Percentiles rank a stretch among this genome's conserved stretches.
phyloP scores from a whole-genome alignment of 768 basidiomycete genomes.

The Rhizopogon salebrosus region DNA sequence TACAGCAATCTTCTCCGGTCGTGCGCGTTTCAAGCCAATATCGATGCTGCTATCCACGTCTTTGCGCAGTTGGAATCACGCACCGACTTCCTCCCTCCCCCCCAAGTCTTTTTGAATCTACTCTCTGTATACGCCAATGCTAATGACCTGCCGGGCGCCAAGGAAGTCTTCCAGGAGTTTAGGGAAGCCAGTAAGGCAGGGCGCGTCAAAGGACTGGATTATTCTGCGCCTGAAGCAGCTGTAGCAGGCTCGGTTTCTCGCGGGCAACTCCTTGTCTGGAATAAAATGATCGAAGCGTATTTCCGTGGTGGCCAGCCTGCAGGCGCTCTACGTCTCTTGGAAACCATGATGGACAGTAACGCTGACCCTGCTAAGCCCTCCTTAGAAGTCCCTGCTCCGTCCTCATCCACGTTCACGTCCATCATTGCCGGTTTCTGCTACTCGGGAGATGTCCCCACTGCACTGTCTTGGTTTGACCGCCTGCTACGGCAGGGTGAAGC shows the following conservation, averaged over 20 bases:
- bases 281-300: slow-evolving; percentile 72
- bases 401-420: slow-evolving; percentile 55
- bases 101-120: slow-evolving; percentile 45
- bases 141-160: slow-evolving; percentile 43
- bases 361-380: slow-evolving; percentile 26
- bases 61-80: slow-evolving; percentile 57
- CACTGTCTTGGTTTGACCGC: slow-evolving; percentile 67
- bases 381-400: slow-evolving; percentile 48
- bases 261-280: slow-evolving; percentile 54
- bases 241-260: slow-evolving; percentile 17
- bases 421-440: slow-evolving; percentile 65
- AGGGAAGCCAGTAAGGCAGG: slow-evolving; percentile 34
- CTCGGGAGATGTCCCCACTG: slow-evolving; percentile 51
- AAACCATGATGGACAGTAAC: slow-evolving; percentile 59
- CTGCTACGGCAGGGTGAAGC: slow-evolving; percentile 42
- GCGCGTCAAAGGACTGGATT: slow-evolving; percentile 24
- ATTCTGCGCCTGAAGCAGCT: slow-evolving; percentile 8
- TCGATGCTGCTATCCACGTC: slow-evolving; percentile 58
- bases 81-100: slow-evolving; percentile 26
- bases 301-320: slow-evolving; percentile 60
- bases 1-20: slow-evolving; percentile 58
- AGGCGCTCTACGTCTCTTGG: slow-evolving; percentile 60
- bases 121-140: slow-evolving; percentile 53
- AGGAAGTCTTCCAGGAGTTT: slow-evolving; percentile 63
- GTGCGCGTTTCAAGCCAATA: slow-evolving; percentile 50